phyloP scores from a whole-genome alignment of 495 filamentous ascomycete species.

The Penicillium bovifimosum region DNA sequence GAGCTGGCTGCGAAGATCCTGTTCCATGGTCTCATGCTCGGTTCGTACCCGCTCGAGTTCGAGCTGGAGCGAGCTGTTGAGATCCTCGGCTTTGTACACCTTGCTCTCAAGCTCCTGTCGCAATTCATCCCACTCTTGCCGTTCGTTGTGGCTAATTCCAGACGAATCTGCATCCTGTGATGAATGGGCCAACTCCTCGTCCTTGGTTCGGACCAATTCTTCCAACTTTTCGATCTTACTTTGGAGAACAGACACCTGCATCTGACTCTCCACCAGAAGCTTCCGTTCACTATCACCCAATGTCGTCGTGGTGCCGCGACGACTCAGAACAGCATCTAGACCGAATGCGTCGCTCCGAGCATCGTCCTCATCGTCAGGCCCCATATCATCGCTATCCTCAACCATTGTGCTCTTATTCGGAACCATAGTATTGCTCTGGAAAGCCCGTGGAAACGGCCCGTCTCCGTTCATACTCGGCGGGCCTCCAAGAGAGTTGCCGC shows the following conservation, averaged over 20 bases:
- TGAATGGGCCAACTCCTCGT: constrained; percentile 49
- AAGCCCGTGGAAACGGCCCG: constrained; percentile 74
- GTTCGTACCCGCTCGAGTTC: constrained; percentile 69
- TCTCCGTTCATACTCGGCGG: constrained; percentile 43
- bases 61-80: constrained; percentile 68
- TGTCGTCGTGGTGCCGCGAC: constrained; percentile 49
- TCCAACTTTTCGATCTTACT: constrained; percentile 72
- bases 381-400: constrained; percentile 83
- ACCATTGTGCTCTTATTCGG: constrained; percentile 98
- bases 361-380: constrained; percentile 55
- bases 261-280: constrained; percentile 68
- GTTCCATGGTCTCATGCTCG: constrained; percentile 60
- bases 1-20: constrained; percentile 58
- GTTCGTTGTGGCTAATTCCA: constrained; percentile 39
- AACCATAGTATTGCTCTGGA: constrained; percentile 92
- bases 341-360: constrained; percentile 61
- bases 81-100: constrained; percentile 67
- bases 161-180: constrained; percentile 21
- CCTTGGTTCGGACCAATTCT: constrained; percentile 48
- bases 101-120: constrained; percentile 70
- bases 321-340: constrained; percentile 51
- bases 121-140: constrained; percentile 67
- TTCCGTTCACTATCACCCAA: constrained; percentile 62
- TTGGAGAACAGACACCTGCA: constrained; percentile 67
- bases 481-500: constrained; percentile 42